phyloP scores from a whole-genome alignment of 140 eudicot genomes.

The Ambrosia hybrid region DNA sequence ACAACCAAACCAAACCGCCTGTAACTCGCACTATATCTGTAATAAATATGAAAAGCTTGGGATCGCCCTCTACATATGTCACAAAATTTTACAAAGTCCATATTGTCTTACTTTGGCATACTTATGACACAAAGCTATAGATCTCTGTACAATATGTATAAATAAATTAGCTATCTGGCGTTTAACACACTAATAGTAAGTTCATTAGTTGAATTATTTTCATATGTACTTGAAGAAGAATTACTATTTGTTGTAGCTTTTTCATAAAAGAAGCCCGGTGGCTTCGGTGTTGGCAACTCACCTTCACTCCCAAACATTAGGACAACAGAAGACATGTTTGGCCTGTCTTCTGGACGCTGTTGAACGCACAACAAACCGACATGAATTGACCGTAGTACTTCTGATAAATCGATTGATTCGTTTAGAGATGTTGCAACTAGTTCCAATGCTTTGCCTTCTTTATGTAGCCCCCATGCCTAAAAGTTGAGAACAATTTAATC shows the following conservation, averaged over 20 bases:
- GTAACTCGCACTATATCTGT: background rate
- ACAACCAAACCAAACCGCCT: background rate
- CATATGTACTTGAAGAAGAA: constrained; percentile 30
- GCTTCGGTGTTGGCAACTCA: constrained; percentile 39
- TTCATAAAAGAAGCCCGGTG: constrained; percentile 48
- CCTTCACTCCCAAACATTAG: constrained; percentile 46
- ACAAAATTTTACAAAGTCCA: constrained; percentile 8
- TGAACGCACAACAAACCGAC: constrained; percentile 50
- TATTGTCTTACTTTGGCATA: background rate
- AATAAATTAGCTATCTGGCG: constrained; percentile 29
- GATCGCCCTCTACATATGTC: background rate
- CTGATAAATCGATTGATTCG: constrained; percentile 19
- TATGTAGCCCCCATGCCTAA: constrained; percentile 45
- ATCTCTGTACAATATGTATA: background rate
- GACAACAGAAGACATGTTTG: constrained; percentile 46
- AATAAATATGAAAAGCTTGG: background rate
- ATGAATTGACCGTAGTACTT: constrained; percentile 41
- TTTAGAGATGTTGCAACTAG: constrained; percentile 23
- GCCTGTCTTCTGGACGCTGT: constrained; percentile 45
- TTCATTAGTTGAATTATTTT: constrained; percentile 28
- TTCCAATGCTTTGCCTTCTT: constrained; percentile 36
- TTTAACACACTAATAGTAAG: constrained; percentile 29
- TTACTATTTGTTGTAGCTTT: constrained; percentile 18
- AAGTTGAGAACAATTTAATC: background rate
- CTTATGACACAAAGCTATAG: background rate